phyloP scores from a whole-genome alignment of 495 filamentous ascomycete species.

The Bombardia bombarda region DNA sequence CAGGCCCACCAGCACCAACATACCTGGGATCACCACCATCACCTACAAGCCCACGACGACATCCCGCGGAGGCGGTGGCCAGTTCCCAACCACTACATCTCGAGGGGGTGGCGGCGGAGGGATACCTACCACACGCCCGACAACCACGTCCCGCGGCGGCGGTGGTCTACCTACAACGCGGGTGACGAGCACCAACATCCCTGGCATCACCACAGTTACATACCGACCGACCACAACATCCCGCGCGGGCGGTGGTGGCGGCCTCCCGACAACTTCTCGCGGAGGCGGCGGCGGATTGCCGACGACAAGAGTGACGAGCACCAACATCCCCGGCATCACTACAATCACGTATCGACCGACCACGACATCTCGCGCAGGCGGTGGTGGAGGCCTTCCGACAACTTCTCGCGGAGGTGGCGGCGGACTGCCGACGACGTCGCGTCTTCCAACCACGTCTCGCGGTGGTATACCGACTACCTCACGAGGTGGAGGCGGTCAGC shows the following conservation, averaged over 20 bases:
- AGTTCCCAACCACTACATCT: background rate
- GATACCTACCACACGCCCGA: conserved; percentile 3
- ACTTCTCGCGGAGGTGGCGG: conserved; percentile 1
- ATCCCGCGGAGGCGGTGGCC: background rate
- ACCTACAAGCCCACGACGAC: background rate
- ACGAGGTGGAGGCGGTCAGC: conserved; percentile 1
- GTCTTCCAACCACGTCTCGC: background rate
- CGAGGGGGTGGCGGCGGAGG: too few relatives aligned
- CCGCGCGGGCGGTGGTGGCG: conserved; percentile 1
- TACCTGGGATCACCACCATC: background rate
- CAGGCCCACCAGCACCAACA: background rate
- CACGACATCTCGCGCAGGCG: background rate
- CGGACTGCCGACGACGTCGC: too few relatives aligned
- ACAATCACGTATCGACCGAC: background rate
- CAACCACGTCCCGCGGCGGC: background rate
- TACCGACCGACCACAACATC: conserved; percentile 1
- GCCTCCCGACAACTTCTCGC: background rate
- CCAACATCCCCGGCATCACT: background rate
- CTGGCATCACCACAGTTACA: background rate
- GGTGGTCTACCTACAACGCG: background rate
- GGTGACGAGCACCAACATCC: background rate
- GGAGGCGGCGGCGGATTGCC: conserved; percentile 1
- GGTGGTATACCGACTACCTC: background rate
- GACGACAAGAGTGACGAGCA: background rate
- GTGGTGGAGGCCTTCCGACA: background rate